These are phyloP conservation scores for Melaleuca quinquenervia DNA, from an alignment of 345 rosid genomes.

Conservation along the genomic window DNA sequence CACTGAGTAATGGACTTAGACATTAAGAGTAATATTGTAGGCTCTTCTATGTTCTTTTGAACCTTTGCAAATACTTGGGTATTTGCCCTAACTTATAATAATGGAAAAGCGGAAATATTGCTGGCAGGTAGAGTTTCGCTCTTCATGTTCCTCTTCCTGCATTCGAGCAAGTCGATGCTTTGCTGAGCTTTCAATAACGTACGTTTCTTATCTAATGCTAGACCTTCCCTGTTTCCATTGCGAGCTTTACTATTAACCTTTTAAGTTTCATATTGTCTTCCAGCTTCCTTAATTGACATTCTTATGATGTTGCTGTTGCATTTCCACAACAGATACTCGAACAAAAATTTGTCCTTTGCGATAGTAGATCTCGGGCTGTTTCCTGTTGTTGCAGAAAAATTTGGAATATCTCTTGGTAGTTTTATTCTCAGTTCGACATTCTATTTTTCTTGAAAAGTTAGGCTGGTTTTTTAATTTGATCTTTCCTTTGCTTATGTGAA, in stretches of 20 bases:
- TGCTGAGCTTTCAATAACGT: conserved; percentile 74
- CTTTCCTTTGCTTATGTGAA: neutral
- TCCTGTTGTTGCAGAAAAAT: conserved; percentile 75
- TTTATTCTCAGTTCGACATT: neutral
- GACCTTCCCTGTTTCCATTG: neutral
- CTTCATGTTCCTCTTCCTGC: conserved; percentile 45
- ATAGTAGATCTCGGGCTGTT: conserved; percentile 86
- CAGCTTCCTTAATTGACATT: neutral
- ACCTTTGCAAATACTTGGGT: neutral
- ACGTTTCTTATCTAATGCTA: conserved; percentile 7
- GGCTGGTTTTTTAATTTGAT: neutral
- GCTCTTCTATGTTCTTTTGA: neutral
- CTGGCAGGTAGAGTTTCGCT: conserved; percentile 67
- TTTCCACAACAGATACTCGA: conserved; percentile 53
- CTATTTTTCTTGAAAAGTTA: neutral
- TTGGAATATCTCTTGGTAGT: conserved; percentile 77
- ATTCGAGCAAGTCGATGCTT: conserved; percentile 61
- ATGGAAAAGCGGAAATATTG: neutral
- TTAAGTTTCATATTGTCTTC: neutral
- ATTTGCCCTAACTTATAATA: neutral
- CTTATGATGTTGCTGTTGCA: neutral
- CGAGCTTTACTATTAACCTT: neutral
- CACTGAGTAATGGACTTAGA: neutral
- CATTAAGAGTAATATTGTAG: neutral
- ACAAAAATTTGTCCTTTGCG: conserved; percentile 74